Evolutionary conservation across 1,139 yeast genomes (phyloP).

Genomic region (Lodderomyces parapsilosis): DNA sequence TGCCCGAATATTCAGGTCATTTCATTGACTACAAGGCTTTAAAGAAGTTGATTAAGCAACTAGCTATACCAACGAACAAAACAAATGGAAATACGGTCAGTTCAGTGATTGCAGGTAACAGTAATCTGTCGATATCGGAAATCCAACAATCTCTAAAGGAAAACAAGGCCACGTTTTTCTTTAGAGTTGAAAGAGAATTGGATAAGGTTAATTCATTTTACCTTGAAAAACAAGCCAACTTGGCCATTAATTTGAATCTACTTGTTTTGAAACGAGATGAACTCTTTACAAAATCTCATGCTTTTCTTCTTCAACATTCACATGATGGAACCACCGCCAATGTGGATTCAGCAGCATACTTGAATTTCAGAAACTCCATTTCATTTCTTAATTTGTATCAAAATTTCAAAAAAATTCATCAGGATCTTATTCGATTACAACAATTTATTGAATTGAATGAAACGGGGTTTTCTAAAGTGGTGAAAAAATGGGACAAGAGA

Average conservation of each 20-base stretch:
- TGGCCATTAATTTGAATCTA: conserved; percentile 74
- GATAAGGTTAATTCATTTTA: conserved; percentile 92
- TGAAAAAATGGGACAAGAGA: conserved; percentile 97
- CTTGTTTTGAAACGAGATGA: conserved; percentile 70
- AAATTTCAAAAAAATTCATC: conserved; percentile 84
- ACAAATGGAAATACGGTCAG: neutral
- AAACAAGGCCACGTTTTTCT: conserved; percentile 90
- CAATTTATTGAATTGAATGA: conserved; percentile 93
- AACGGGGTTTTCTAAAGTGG: conserved; percentile 91
- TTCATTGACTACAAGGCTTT: conserved; percentile 93
- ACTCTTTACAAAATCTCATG: conserved; percentile 42
- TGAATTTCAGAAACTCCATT: conserved; percentile 43
- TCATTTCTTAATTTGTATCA: conserved; percentile 63
- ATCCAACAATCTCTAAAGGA: conserved; percentile 71
- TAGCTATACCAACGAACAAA: conserved; percentile 44
- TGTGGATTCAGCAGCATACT: conserved; percentile 13
- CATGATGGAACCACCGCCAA: conserved; percentile 9
- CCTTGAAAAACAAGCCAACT: conserved; percentile 84
- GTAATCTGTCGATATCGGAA: conserved; percentile 24
- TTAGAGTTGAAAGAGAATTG: conserved; percentile 86
- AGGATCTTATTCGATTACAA: conserved; percentile 82
- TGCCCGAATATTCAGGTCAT: conserved; percentile 91
- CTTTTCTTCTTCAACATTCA: conserved; percentile 28
- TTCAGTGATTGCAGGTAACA: conserved; percentile 8
- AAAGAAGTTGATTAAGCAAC: conserved; percentile 73